Conservation (phyloP, 495 filamentous ascomycete species). For the Thermothielavioides terrestris region DNA sequence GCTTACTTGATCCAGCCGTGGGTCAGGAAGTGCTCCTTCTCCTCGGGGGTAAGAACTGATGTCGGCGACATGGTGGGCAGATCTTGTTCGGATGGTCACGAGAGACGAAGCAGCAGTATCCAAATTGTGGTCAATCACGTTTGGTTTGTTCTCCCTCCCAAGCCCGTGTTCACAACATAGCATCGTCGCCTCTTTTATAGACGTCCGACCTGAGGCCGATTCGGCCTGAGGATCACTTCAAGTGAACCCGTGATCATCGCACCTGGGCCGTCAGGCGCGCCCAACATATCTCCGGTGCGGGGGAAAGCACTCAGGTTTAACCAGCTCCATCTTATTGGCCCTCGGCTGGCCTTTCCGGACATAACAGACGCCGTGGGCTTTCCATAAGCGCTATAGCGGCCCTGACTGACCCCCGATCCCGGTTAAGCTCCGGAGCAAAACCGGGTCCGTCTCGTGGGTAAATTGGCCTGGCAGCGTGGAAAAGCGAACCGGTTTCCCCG, state of each 20-base stretch:
- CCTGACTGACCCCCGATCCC: conserved; percentile 2
- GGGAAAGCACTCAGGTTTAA: conserved; percentile 8
- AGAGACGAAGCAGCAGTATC: neutral
- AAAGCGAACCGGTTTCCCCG: no score
- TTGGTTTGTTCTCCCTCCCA: neutral
- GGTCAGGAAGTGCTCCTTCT: conserved; percentile 58
- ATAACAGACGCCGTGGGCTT: conserved; percentile 4
- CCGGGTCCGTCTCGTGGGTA: neutral
- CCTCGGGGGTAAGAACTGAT: conserved; percentile 45
- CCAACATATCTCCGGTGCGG: neutral
- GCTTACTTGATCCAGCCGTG: conserved; percentile 54
- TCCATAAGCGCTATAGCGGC: conserved; percentile 13
- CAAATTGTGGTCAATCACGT: no score
- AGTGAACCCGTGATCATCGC: conserved; percentile 5
- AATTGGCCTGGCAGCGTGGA: neutral
- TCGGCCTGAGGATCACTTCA: neutral
- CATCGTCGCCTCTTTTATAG: conserved; percentile 3
- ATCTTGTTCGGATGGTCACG: neutral
- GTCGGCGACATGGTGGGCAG: conserved; percentile 21
- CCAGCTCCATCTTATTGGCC: conserved; percentile 13
- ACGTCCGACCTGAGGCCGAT: neutral
- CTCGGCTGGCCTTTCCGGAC: neutral
- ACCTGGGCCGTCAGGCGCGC: neutral
- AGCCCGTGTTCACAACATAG: neutral
- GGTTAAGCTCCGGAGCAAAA: conserved; percentile 6